These are phyloP conservation scores for Lactifluus hygrophoroides DNA, from an alignment of 768 basidiomycete genomes.

Conservation along the genomic window DNA sequence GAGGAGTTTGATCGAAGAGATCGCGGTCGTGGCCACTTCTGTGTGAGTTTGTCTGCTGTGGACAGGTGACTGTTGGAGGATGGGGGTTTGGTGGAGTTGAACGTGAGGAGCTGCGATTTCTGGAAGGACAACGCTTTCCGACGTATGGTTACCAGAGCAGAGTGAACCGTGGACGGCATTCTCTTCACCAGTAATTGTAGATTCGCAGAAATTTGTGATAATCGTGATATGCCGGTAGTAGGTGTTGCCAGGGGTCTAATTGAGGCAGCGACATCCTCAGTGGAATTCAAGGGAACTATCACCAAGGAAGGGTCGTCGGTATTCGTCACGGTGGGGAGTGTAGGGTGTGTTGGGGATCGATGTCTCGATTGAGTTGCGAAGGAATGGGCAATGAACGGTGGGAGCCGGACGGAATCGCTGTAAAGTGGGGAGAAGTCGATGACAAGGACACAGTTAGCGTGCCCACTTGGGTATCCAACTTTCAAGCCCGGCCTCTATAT, in stretches of 20 bases:
- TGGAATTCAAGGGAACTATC: not conserved
- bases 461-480: not conserved
- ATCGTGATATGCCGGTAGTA: not conserved
- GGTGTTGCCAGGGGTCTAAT: not conserved
- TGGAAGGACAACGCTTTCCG: not conserved
- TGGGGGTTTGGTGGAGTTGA: no score
- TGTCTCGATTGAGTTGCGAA: not conserved
- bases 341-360: not conserved
- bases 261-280: not conserved
- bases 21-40: conserved; percentile 43
- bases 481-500: not conserved
- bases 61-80: no score
- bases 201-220: not conserved
- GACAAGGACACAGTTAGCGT: not conserved
- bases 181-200: not conserved
- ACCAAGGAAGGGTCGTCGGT: no score
- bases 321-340: not conserved
- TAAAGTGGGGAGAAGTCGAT: conserved; percentile 1
- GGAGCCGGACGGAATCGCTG: not conserved
- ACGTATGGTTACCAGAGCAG: not conserved
- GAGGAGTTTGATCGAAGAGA: conserved; percentile 20
- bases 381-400: not conserved
- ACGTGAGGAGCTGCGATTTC: not conserved
- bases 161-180: not conserved
- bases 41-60: conserved; percentile 35